Evolutionary conservation across 164 flowering plant genomes (phyloP).

Genomic region (Hamamelis virginiana): DNA sequence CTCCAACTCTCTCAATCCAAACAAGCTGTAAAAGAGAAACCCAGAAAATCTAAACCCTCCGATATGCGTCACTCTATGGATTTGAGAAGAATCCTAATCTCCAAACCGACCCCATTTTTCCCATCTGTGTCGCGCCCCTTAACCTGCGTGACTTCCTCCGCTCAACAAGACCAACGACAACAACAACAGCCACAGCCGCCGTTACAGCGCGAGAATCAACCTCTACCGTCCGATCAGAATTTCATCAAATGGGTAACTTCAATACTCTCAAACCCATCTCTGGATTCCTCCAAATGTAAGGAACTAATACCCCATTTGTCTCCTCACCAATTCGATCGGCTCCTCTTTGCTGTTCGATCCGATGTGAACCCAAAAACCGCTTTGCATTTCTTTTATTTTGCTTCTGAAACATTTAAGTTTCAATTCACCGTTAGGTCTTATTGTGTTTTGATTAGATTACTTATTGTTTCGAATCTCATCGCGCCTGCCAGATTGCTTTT

Average conservation of each 20-base stretch:
- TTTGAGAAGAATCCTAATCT: constrained; percentile 16
- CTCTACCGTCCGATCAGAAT: constrained; percentile 6
- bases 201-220: not conserved
- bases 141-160: constrained; percentile 16
- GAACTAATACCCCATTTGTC: constrained; percentile 30
- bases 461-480: constrained; percentile 32
- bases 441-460: constrained; percentile 50
- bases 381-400: constrained; percentile 50
- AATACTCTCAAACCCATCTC: constrained; percentile 42
- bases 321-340: constrained; percentile 41
- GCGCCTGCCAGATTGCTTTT: constrained; percentile 54
- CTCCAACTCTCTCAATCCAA: too few relatives aligned
- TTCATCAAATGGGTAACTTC: constrained; percentile 27
- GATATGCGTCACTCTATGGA: constrained; percentile 30
- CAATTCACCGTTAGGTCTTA: constrained; percentile 53
- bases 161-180: constrained; percentile 15
- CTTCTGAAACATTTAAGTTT: constrained; percentile 30
- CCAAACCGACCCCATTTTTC: constrained; percentile 8
- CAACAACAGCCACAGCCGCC: constrained; percentile 3
- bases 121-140: constrained; percentile 21
- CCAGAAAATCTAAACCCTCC: too few relatives aligned
- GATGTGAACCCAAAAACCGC: constrained; percentile 47
- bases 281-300: constrained; percentile 38
- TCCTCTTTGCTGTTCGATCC: constrained; percentile 27
- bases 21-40: too few relatives aligned